phyloP scores from a whole-genome alignment of 495 filamentous ascomycete genomes.

The Entonaema liquescens region DNA sequence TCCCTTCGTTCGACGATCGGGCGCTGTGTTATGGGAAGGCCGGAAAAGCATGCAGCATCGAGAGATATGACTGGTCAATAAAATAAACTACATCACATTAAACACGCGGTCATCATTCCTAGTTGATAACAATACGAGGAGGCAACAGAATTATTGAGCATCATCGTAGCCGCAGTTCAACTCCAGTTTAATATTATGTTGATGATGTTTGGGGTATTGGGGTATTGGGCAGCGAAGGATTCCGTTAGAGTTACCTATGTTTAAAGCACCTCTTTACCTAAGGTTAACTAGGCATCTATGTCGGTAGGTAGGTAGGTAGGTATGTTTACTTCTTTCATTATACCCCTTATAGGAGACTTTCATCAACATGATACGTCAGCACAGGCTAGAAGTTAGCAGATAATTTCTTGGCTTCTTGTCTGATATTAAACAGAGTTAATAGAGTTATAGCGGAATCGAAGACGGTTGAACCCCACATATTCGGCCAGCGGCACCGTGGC shows the following conservation, averaged over 20 bases:
- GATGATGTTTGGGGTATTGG: slow-evolving; percentile 2
- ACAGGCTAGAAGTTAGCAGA: background rate
- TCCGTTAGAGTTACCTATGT: background rate
- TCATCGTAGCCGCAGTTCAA: background rate
- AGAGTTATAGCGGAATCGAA: background rate
- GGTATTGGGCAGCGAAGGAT: background rate
- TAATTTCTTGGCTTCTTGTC: background rate
- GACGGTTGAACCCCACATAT: background rate
- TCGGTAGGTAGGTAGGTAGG: too few relatives aligned
- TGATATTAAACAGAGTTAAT: background rate
- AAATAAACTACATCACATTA: background rate
- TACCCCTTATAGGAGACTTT: background rate
- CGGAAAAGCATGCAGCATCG: background rate
- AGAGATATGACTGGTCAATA: slow-evolving; percentile 24
- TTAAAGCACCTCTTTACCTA: too few relatives aligned
- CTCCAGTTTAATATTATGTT: slow-evolving; percentile 3
- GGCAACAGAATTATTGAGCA: background rate
- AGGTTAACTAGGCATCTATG: too few relatives aligned
- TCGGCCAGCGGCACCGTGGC: slow-evolving; percentile 1
- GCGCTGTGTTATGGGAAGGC: slow-evolving; percentile 1
- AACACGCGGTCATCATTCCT: slow-evolving; percentile 17
- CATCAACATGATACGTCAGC: background rate
- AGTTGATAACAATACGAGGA: slow-evolving; percentile 19
- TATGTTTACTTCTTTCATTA: too few relatives aligned
- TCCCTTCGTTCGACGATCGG: background rate